A percentile compares a stretch with the other conserved stretches of the same genome.
phyloP scores from a whole-genome alignment of 2,329 filamentous ascomycete species.

The Pseudogymnoascus sp. region DNA sequence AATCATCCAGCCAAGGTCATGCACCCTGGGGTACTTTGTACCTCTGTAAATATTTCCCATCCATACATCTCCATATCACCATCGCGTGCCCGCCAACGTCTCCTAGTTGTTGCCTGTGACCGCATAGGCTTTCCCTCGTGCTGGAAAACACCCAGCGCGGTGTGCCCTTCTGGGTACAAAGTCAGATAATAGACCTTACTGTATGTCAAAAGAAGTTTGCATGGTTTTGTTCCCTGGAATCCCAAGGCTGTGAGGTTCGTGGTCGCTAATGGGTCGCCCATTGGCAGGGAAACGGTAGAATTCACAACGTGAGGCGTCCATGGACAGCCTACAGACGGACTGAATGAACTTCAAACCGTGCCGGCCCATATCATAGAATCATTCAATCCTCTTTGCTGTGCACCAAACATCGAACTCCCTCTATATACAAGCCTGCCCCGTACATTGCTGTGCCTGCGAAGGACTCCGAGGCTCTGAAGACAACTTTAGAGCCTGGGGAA shows the following conservation, averaged over 20 bases:
- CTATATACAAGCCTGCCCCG: conserved; percentile 1
- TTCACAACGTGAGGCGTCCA: conserved; percentile 6
- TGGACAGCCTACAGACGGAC: conserved; percentile 1
- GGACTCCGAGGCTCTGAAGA: conserved; percentile 1
- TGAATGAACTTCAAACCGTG: conserved; percentile 2
- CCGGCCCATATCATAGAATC: background rate
- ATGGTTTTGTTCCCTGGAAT: background rate
- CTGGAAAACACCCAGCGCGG: background rate
- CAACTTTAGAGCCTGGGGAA: background rate
- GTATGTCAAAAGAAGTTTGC: background rate
- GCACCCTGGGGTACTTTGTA: conserved; percentile 4
- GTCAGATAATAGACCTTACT: background rate
- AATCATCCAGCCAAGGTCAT: conserved; percentile 8
- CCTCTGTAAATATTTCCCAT: conserved; percentile 8
- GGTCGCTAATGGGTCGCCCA: conserved; percentile 7
- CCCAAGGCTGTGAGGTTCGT: conserved; percentile 6
- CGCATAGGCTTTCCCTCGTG: background rate
- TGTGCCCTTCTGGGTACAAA: background rate
- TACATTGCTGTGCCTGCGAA: background rate
- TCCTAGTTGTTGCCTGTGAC: conserved; percentile 5
- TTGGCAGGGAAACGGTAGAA: conserved; percentile 8
- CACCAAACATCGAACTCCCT: background rate
- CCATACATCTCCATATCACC: conserved; percentile 5
- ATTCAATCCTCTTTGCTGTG: background rate
- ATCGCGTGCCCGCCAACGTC: conserved; percentile 5